These are phyloP conservation scores for Cladophialophora immunda DNA, from an alignment of 2,329 filamentous ascomycete genomes.

Conservation along the genomic window DNA sequence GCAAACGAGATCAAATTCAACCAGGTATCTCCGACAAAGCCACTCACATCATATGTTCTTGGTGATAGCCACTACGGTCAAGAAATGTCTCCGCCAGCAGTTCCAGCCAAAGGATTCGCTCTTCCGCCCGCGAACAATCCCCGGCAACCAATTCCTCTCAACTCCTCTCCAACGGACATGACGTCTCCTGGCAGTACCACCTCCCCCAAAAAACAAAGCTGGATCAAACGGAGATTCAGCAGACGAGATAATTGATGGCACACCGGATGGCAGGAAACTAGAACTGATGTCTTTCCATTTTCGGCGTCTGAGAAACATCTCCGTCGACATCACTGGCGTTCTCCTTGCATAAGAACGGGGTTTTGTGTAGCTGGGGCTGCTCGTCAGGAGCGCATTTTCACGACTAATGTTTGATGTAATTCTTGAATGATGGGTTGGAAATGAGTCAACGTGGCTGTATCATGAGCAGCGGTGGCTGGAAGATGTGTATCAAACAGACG, in stretches of 20 bases:
- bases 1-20: constrained; percentile 46
- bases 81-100: constrained; percentile 36
- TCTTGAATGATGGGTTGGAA: constrained; percentile 21
- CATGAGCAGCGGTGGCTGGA: constrained; percentile 4
- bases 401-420: constrained; percentile 40
- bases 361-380: constrained; percentile 24
- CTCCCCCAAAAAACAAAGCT: constrained; percentile 80
- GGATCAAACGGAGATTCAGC: constrained; percentile 85
- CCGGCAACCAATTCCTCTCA: constrained; percentile 42
- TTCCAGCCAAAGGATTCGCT: constrained; percentile 25
- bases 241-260: constrained; percentile 53
- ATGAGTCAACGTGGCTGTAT: constrained; percentile 13
- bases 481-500: background rate
- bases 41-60: constrained; percentile 26
- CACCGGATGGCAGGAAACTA: background rate
- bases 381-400: constrained; percentile 20
- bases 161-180: constrained; percentile 14
- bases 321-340: constrained; percentile 13
- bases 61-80: constrained; percentile 41
- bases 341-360: constrained; percentile 17
- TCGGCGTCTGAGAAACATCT: constrained; percentile 24
- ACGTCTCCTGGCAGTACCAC: constrained; percentile 25
- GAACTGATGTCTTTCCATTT: constrained; percentile 12
- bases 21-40: constrained; percentile 25
- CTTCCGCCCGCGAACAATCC: constrained; percentile 28